Conservation (phyloP, 768 basidiomycete species). For the Leccinum truebloodii region DNA sequence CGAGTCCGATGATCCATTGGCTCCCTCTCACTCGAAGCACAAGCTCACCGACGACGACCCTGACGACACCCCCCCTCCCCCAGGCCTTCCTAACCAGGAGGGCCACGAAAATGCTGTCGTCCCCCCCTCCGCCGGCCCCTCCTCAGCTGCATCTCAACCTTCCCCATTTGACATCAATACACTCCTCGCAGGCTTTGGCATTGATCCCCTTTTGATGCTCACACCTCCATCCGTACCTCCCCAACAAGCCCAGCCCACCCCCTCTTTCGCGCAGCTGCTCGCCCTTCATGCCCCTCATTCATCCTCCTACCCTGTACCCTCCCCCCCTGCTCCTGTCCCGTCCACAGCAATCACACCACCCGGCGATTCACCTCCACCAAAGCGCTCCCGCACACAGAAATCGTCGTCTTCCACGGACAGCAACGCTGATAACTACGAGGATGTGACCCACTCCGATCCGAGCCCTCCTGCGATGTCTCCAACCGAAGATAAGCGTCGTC, state of each 20-base stretch:
- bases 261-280: slow-evolving; percentile 71
- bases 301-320: slow-evolving; percentile 21
- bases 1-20: slow-evolving; percentile 69
- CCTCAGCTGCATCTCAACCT: slow-evolving; percentile 30
- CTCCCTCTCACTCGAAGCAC: slow-evolving; percentile 36
- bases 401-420: slow-evolving; percentile 37
- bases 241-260: slow-evolving; percentile 36
- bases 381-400: slow-evolving; percentile 60
- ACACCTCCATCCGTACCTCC: slow-evolving; percentile 24
- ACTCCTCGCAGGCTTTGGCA: slow-evolving; percentile 40
- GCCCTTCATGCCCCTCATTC: slow-evolving; percentile 52
- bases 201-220: slow-evolving; percentile 43
- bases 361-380: slow-evolving; percentile 33
- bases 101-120: slow-evolving; percentile 59
- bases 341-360: slow-evolving; percentile 17
- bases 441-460: slow-evolving; percentile 19
- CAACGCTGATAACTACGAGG: slow-evolving; percentile 17
- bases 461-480: slow-evolving; percentile 41
- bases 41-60: slow-evolving; percentile 33
- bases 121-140: slow-evolving; percentile 41
- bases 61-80: slow-evolving; percentile 26
- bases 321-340: slow-evolving; percentile 17
- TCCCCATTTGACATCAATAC: slow-evolving; percentile 46
- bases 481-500: slow-evolving; percentile 87
- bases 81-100: slow-evolving; percentile 44